Conservation (phyloP, 2,329 filamentous ascomycete genomes). For the Zymoseptoria passerinii region DNA sequence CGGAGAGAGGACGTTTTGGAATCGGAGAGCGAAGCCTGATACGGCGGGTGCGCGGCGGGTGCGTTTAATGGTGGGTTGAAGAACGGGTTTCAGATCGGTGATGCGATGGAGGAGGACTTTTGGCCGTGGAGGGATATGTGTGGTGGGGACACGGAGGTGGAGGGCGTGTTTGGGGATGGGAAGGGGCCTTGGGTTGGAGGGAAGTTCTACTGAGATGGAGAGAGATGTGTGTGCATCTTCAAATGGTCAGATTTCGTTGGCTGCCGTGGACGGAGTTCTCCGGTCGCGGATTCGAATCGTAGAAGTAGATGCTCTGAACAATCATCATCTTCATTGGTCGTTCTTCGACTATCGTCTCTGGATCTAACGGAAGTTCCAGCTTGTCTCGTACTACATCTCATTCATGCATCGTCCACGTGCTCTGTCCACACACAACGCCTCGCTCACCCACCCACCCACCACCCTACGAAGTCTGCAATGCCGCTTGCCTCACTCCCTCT, state of each 20-base stretch:
- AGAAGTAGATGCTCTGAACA: no score
- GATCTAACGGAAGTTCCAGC: no score
- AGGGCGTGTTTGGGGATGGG: neutral
- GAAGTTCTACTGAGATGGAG: neutral
- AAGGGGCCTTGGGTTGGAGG: neutral
- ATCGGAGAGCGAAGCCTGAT: neutral
- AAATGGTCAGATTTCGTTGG: no score
- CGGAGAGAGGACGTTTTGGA: neutral
- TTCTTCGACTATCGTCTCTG: no score
- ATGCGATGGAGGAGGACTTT: neutral
- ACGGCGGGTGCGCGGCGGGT: neutral
- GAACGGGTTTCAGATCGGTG: neutral
- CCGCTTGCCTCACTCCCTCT: constrained; percentile 38
- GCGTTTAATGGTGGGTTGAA: neutral
- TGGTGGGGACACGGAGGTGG: neutral
- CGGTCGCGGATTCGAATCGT: no score
- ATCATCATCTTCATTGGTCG: no score
- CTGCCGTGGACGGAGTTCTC: no score
- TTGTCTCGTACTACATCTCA: no score
- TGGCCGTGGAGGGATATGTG: neutral
- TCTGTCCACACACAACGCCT: no score
- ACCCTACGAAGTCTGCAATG: constrained; percentile 33
- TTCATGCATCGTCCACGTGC: no score
- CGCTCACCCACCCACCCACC: neutral
- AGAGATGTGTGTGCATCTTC: no score